Conservation (phyloP, 1,139 yeast species). For the Lodderomyces theae region DNA sequence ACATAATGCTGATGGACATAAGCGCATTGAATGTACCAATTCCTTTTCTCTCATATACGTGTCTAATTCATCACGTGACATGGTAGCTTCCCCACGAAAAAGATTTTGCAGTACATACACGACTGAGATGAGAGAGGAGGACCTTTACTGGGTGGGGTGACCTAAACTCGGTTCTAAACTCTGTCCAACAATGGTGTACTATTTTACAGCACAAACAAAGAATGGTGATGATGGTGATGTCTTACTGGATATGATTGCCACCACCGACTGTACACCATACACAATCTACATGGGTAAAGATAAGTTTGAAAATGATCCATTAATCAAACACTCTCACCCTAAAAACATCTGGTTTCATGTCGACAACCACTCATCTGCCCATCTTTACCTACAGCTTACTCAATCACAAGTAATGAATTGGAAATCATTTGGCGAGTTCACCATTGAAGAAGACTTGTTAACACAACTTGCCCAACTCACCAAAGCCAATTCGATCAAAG, state of each 20-base stretch:
- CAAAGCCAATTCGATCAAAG: constrained; percentile 78
- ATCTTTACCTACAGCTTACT: constrained; percentile 64
- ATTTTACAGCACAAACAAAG: constrained; percentile 46
- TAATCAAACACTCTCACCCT: constrained; percentile 67
- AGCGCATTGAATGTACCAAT: too few species aligned
- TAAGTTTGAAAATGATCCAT: constrained; percentile 70
- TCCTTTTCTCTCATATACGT: too few species aligned
- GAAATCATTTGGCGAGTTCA: constrained; percentile 31
- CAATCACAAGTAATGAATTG: constrained; percentile 27
- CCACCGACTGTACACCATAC: constrained; percentile 23
- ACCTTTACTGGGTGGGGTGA: too few species aligned
- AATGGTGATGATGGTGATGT: neutral
- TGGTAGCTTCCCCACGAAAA: too few species aligned
- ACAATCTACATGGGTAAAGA: constrained; percentile 71
- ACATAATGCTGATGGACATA: too few species aligned
- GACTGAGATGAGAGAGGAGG: too few species aligned
- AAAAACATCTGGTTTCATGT: constrained; percentile 84
- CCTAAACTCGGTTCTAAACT: neutral
- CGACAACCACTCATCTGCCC: constrained; percentile 78
- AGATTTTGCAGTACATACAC: too few species aligned
- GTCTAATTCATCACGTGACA: neutral
- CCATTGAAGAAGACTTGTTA: constrained; percentile 51
- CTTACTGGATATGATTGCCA: neutral
- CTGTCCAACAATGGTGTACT: constrained; percentile 50
- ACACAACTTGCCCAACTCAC: constrained; percentile 72